phyloP scores from a whole-genome alignment of 352 stramenopile species.

The Phytophthora capsici region DNA sequence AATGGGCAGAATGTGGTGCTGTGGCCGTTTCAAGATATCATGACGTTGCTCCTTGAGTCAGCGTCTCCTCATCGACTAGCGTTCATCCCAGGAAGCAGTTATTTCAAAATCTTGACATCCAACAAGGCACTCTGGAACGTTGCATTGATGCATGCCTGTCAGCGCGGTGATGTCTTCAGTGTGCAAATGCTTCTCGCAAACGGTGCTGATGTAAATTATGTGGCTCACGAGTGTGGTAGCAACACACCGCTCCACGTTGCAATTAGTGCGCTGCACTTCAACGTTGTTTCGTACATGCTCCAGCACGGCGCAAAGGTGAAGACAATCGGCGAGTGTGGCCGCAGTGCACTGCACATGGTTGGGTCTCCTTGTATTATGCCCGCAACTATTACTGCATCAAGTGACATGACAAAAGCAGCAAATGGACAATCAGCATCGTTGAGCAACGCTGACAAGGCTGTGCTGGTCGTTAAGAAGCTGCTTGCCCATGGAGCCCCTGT shows the following conservation, averaged over 20 bases:
- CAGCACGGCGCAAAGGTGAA: slow-evolving; percentile 87
- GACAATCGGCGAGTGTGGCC: slow-evolving; percentile 68
- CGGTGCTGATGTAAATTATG: slow-evolving; percentile 88
- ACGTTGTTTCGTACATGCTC: slow-evolving; percentile 87
- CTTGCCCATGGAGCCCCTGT: slow-evolving; percentile 69
- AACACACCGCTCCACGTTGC: slow-evolving; percentile 85
- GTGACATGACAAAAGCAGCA: slow-evolving; percentile 31
- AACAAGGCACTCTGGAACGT: slow-evolving; percentile 92
- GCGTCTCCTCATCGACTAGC: slow-evolving; percentile 75
- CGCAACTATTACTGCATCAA: slow-evolving; percentile 42
- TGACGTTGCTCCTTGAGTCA: slow-evolving; percentile 68
- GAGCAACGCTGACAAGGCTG: slow-evolving; percentile 60
- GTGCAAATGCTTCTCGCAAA: slow-evolving; percentile 91
- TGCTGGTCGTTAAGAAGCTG: slow-evolving; percentile 88
- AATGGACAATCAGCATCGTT: slow-evolving; percentile 37
- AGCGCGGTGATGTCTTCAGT: slow-evolving; percentile 82
- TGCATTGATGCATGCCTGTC: slow-evolving; percentile 86
- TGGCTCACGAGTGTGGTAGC: slow-evolving; percentile 79
- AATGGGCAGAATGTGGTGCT: slow-evolving; percentile 90
- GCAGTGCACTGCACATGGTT: slow-evolving; percentile 82
- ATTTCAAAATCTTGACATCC: slow-evolving; percentile 88
- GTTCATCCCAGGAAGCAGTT: slow-evolving; percentile 86
- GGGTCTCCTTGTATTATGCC: slow-evolving; percentile 71
- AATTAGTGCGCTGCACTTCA: slow-evolving; percentile 83
- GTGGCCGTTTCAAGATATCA: slow-evolving; percentile 83